Conservation (phyloP, 768 basidiomycete species). For the Psilocybe tampanensis region DNA sequence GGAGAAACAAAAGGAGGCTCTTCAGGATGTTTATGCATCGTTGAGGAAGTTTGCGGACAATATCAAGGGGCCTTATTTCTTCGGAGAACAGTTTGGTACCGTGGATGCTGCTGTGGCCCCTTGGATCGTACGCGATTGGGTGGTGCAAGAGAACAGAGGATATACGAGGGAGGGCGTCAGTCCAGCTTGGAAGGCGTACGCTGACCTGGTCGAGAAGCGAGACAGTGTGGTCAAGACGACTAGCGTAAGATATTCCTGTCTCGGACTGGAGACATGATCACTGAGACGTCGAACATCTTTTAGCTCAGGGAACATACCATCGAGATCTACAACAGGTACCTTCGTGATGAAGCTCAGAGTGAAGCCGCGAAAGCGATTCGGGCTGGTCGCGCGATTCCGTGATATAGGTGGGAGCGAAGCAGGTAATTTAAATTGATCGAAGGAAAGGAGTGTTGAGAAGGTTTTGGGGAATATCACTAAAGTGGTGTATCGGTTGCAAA, state of each 20-base stretch:
- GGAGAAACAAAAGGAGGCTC: constrained; percentile 27
- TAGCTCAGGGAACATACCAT: constrained; percentile 38
- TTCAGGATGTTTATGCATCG: constrained; percentile 30
- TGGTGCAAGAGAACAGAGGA: constrained; percentile 50
- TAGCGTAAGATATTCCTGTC: constrained; percentile 30
- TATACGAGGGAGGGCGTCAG: constrained; percentile 47
- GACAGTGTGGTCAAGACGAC: constrained; percentile 49
- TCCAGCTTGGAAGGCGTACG: constrained; percentile 47
- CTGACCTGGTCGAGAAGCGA: constrained; percentile 40
- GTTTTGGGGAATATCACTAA: neutral
- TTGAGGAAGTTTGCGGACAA: constrained; percentile 32
- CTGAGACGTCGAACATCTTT: neutral
- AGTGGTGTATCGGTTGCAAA: neutral
- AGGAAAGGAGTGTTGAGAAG: neutral
- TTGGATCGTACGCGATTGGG: constrained; percentile 51
- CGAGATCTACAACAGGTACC: constrained; percentile 55
- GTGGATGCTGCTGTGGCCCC: constrained; percentile 60
- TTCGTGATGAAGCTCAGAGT: constrained; percentile 58
- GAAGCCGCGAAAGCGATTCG: constrained; percentile 55
- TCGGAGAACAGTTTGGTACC: constrained; percentile 53
- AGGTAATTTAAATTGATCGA: neutral
- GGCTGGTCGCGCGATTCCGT: constrained; percentile 44
- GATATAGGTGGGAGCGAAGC: constrained; percentile 1
- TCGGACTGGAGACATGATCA: neutral
- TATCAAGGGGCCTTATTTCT: constrained; percentile 54